Evolutionary conservation across 2,329 filamentous ascomycete genomes (phyloP), one percentile per base, ranked within the genome.

Genomic region (Penicillium sp.): DNA sequence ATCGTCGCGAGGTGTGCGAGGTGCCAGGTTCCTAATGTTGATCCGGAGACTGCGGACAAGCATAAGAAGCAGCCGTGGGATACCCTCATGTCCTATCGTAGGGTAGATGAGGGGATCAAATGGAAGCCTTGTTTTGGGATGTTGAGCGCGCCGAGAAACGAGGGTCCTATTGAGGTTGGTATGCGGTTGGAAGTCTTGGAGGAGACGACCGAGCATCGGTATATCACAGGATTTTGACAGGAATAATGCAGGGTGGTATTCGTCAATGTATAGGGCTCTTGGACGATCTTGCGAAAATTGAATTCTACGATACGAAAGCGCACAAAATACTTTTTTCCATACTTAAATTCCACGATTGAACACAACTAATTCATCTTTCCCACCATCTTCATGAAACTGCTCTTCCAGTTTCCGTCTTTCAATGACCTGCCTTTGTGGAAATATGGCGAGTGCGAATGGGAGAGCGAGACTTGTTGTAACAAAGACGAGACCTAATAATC

Each of bases 81-180:
- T 62, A 80, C 79, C 56, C 68, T 87, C 50, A 82, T 86, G 77
- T 81, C 81, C 63, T 87, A 85, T 68, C 73, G 85, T 8, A 70
- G 84, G 24, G 76, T 87, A 5, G 85, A 87, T 65, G 73, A 80
- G 61, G 85, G 84, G 0, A 78, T 83, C 23, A 86, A 79, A 70
- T 87, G 76, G 59, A 87, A 87, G 72, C 85, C 85, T 36, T 87
- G 84, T 61, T 87, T 87, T 75, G 85, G 85, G 1, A 87, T 88
- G 86, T 67, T 87, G 63, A 82, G 83, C 66, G 82, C 83, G 48
- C 84, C 86, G 14, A 75, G 80, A 55, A 76, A 74, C 39, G 81
- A 85, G 58, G 83, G 83, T 0, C 67, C 73, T 44, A 65, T 88
- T 9, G 75, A 77, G 52, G 80, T 87, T 10, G 85, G 85, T 0